A percentile compares a stretch with the other conserved stretches of the same genome.
These are phyloP conservation scores for Cerioporus squamosus DNA, from an alignment of 1,284 basidiomycete genomes.

Conservation along the genomic window DNA sequence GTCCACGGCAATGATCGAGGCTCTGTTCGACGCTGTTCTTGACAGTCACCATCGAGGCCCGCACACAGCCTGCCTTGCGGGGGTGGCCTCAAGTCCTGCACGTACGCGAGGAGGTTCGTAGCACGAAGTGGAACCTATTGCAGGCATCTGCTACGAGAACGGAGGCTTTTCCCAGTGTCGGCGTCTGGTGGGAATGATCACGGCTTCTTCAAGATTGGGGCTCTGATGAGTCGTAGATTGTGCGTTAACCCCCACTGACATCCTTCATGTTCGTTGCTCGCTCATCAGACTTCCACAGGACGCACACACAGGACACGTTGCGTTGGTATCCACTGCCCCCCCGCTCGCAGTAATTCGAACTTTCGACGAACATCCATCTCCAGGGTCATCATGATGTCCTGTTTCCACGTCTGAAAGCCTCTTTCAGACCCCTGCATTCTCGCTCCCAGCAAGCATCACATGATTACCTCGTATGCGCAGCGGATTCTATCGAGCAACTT, in stretches of 20 bases:
- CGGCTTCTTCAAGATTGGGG: neutral
- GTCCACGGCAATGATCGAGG: constrained; percentile 12
- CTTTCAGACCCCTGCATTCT: neutral
- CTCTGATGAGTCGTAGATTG: neutral
- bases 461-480: neutral
- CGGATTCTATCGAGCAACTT: neutral
- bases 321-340: neutral
- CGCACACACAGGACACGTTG: neutral
- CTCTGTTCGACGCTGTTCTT: neutral
- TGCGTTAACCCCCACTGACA: neutral
- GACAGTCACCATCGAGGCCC: neutral
- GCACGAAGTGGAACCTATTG: neutral
- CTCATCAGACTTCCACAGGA: too few species aligned
- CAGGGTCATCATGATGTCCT: neutral
- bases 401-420: constrained; percentile 13
- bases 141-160: too few species aligned
- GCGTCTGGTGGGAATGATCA: too few species aligned
- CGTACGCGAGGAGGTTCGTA: constrained; percentile 1
- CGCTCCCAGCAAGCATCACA: neutral
- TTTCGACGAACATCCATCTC: neutral
- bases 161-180: too few species aligned
- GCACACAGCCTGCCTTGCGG: too few species aligned
- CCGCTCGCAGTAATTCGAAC: neutral
- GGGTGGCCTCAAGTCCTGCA: too few species aligned
- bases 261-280: neutral